These are phyloP conservation scores for Kodamaea arcana DNA, from an alignment of 1,139 yeast species.

Conservation along the genomic window DNA sequence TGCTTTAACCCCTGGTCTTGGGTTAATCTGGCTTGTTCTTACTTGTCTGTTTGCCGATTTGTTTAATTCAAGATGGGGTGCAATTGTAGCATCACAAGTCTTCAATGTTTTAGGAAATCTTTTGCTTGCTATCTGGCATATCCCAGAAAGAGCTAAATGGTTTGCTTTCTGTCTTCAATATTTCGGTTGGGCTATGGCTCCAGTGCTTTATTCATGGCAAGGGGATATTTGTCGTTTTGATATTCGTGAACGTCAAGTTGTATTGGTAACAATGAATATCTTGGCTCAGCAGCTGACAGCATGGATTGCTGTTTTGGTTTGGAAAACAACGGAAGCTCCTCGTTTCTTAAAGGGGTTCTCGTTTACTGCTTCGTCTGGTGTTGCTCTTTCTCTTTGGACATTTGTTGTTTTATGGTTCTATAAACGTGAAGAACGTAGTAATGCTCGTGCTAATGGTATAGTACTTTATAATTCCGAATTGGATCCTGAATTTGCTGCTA, in stretches of 20 bases:
- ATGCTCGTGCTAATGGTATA: slow-evolving; percentile 46
- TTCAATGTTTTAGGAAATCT: slow-evolving; percentile 39
- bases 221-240: slow-evolving; percentile 44
- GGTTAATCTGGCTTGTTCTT: slow-evolving; percentile 36
- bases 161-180: slow-evolving; percentile 45
- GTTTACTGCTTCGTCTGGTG: slow-evolving; percentile 51
- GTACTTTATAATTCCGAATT: slow-evolving; percentile 13
- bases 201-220: slow-evolving; percentile 46
- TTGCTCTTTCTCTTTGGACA: slow-evolving; percentile 51
- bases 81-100: slow-evolving; percentile 51
- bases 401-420: slow-evolving; percentile 52
- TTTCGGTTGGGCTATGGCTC: slow-evolving; percentile 50
- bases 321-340: slow-evolving; percentile 50
- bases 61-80: slow-evolving; percentile 53
- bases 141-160: slow-evolving; percentile 45
- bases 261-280: slow-evolving; percentile 41
- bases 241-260: slow-evolving; percentile 40
- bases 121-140: slow-evolving; percentile 44
- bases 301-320: slow-evolving; percentile 37
- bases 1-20: slow-evolving; percentile 44
- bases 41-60: slow-evolving; percentile 46
- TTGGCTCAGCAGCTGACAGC: slow-evolving; percentile 44
- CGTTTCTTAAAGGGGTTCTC: slow-evolving; percentile 46
- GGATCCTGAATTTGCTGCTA: slow-evolving; percentile 13
- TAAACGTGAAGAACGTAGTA: slow-evolving; percentile 51